Base-by-base conservation (phyloP, 176 grass and related monocot species). In the Pontederia paniculata region DNA sequence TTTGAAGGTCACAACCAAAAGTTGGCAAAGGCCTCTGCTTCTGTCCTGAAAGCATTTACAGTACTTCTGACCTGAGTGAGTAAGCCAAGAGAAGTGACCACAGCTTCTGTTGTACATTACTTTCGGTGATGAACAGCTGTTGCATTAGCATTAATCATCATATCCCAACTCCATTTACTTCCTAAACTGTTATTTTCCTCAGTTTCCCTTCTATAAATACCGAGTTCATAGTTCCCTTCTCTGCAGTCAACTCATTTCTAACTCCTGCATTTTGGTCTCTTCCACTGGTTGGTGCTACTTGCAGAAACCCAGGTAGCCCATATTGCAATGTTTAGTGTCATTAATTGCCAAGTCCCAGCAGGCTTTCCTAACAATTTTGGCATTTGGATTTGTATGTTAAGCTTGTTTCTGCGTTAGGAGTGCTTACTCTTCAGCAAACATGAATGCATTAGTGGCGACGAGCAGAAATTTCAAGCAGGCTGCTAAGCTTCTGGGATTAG, bases 401-500 rank as follows among this genome's bases (percentile, higher is more conserved):
- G 4, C 43, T 63, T 52, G 4, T 21, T 52, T 50, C 42, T 66
- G 48, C 42, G 50, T 11, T 44, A 21, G 18, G 2, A 9, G 47
- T 12, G 60, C 28, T 3, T 15, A 43, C 43, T 54, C 1, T 21
- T 54, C 25, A 12, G 23, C n/a, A 12, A 54, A 37, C 0, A 67
- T 67, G 64, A 67, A 67, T 44, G 64, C 64, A 4, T 44, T 67
- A 21, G 64, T 42, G 14, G 64, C 64, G 43, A 67, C 64, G 5
- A 67, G 49, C 19, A 54, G 64, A 43, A 67, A 67, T 67, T 67
- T 67, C 50, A 67, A 67, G 50, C 64, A 54, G 50, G 64, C 64
- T 21, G 64, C 64, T 28, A 67, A 67, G 64, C 64, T 67, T 10
- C 64, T 67, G 50, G 50, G 64, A 6, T 67, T 67, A 50, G 64